Evolutionary conservation across 1,284 basidiomycete genomes (phyloP), one percentile per base, ranked within the genome.

Genomic region (Trichosporon coremiiforme): DNA sequence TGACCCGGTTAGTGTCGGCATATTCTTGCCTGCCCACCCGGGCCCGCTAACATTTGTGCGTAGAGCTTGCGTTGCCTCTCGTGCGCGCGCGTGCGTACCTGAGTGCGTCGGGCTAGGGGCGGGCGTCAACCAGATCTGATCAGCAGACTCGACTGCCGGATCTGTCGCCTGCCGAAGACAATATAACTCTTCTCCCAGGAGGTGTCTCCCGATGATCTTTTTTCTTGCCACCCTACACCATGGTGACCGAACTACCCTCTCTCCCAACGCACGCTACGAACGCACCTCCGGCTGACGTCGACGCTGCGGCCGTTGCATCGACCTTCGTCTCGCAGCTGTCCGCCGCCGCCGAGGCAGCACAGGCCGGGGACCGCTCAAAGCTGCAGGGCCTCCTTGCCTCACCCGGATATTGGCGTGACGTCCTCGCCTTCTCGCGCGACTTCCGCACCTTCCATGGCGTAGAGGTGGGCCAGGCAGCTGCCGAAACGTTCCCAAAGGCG

Each of bases 401-500:
- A 9, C 22, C 50, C 9, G 71, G 69, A 4, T 70, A 60, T 68
- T 73, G 72, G 72, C 68, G 72, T 12, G 72, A 73, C 35, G 62
- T 71, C 4, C 70, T 76, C 15, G 75, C 77, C 2, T 79, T 81
- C 71, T 77, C 78, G 20, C 75, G 75, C 64, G 79, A 81, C 68
- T 78, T 75, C 66, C 70, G 79, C 29, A 71, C 78, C 4, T 75
- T 79, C 65, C 33, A 70, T 8, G 71, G 73, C 7, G 70, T 67
- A 13, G 75, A 78, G 64, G 75, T 78, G 35, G 73, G 72, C 12
- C 72, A 75, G 45, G 77, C 76, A 29, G 79, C 77, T 8, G 71
- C 72, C 12, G 76, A 76, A 33, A 83, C 85, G n/a, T 85, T 90
- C 13, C 75, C 79, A 0, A 63, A 70, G 0, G 78, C 80, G 22